Percentiles rank a stretch among this genome's conserved stretches.
phyloP scores from a whole-genome alignment of 306 rosid genomes.

The Ceratonia siliqua region DNA sequence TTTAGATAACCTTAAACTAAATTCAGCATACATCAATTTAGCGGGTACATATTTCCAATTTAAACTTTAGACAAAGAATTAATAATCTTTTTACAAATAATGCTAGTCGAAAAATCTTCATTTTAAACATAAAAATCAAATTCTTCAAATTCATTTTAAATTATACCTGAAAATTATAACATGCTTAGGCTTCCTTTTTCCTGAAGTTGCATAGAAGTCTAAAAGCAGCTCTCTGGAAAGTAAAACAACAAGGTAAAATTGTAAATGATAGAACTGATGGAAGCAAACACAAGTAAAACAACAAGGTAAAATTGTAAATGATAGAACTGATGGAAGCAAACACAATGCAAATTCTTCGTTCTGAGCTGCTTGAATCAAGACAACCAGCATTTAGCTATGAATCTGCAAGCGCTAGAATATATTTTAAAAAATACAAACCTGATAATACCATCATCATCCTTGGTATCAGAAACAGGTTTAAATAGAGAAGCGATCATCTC shows the following conservation, averaged over 20 bases:
- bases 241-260: background rate
- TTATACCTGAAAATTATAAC: conserved; percentile 46
- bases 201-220: conserved; percentile 31
- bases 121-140: background rate
- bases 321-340: background rate
- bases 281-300: background rate
- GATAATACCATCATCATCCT: conserved; percentile 43
- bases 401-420: background rate
- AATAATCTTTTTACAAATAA: background rate
- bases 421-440: conserved; percentile 19
- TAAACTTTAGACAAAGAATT: background rate
- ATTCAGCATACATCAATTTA: background rate
- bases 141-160: background rate
- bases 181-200: conserved; percentile 31
- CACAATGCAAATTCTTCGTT: background rate
- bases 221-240: conserved; percentile 35
- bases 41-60: background rate
- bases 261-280: background rate
- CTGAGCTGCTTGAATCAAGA: background rate
- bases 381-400: background rate
- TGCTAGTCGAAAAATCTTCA: background rate
- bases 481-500: conserved; percentile 39
- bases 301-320: too few relatives aligned
- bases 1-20: too few relatives aligned
- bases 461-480: conserved; percentile 8